phyloP scores from a whole-genome alignment of 148 eudicot genomes.

The Pouteria glomerata region DNA sequence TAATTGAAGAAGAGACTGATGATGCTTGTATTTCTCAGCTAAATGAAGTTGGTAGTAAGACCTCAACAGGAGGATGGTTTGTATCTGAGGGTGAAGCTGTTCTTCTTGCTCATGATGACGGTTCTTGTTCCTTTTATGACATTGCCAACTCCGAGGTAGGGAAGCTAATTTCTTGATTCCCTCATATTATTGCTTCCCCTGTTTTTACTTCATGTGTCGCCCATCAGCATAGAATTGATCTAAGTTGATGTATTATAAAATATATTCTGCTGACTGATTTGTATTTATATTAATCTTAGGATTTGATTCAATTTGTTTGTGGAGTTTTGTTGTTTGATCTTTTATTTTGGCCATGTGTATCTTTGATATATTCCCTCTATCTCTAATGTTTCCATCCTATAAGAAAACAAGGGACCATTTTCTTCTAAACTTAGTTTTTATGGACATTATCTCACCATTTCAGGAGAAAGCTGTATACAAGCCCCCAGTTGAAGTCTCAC shows the following conservation, averaged over 20 bases:
- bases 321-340: background rate
- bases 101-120: conserved; percentile 83
- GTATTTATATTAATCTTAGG: background rate
- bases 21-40: conserved; percentile 41
- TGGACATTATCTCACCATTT: conserved; percentile 1
- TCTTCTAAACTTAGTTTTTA: background rate
- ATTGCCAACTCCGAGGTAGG: conserved; percentile 69
- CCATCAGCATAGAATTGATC: background rate
- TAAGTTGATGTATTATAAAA: background rate
- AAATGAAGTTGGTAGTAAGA: conserved; percentile 60
- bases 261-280: background rate
- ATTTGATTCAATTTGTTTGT: background rate
- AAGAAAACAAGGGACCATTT: background rate
- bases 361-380: background rate
- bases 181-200: background rate
- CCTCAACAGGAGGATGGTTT: conserved; percentile 85
- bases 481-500: conserved; percentile 59
- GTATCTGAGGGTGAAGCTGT: conserved; percentile 88
- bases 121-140: conserved; percentile 83
- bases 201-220: background rate
- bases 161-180: background rate
- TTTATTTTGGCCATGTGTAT: background rate
- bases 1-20: conserved; percentile 48
- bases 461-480: conserved; percentile 82
- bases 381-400: background rate